Percentiles rank a stretch among this genome's conserved stretches.
phyloP scores from a whole-genome alignment of 257 asterid species.

The Nicotiana sylvestris region DNA sequence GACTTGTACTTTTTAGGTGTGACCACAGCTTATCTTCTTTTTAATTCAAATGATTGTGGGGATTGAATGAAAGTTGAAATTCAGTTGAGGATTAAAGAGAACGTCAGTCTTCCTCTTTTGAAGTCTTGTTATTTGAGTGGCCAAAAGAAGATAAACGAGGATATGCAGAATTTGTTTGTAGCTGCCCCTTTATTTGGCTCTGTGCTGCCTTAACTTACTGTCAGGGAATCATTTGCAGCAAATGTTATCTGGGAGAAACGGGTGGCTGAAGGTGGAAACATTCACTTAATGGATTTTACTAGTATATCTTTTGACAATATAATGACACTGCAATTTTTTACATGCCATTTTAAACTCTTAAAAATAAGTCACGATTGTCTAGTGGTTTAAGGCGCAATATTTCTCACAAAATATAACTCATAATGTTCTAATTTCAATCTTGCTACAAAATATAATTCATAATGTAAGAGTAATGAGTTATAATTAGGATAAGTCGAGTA shows the following conservation, averaged over 20 bases:
- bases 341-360: no score
- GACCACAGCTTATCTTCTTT: not conserved
- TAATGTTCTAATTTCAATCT: no score
- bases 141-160: not conserved
- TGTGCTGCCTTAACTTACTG: not conserved
- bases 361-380: no score
- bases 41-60: not conserved
- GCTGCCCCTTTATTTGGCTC: not conserved
- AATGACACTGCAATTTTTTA: no score
- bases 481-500: no score
- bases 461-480: no score
- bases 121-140: not conserved
- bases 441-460: no score
- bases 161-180: not conserved
- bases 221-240: not conserved
- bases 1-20: not conserved
- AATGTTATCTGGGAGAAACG: not conserved
- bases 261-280: not conserved
- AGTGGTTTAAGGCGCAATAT: no score
- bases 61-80: not conserved
- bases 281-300: not conserved
- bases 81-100: conserved; percentile 2
- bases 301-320: not conserved
- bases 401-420: no score
- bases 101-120: not conserved